Evolutionary conservation across 2,329 filamentous ascomycete genomes (phyloP).

Genomic region (Chrysoporthe austroafricana): DNA sequence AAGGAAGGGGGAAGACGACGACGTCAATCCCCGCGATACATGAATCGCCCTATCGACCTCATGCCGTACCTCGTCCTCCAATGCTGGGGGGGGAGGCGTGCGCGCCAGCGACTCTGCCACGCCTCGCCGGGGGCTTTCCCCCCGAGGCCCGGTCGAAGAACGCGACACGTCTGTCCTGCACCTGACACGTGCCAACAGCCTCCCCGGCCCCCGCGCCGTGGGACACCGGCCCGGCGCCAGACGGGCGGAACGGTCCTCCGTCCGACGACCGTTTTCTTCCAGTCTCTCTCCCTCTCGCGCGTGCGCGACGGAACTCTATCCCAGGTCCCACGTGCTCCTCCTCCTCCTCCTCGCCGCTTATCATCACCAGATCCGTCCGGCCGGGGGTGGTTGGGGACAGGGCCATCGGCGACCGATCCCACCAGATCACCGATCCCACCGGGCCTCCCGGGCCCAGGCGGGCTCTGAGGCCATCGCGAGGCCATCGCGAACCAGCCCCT

Average conservation of each 20-base stretch:
- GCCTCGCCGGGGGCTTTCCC: no score
- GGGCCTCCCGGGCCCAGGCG: no score
- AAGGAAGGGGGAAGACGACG: background rate
- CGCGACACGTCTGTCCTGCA: background rate
- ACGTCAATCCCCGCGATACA: background rate
- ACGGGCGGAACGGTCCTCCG: background rate
- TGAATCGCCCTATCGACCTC: background rate
- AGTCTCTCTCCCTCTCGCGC: no score
- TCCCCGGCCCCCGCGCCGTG: background rate
- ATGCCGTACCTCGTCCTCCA: background rate
- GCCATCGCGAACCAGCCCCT: no score
- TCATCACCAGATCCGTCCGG: background rate
- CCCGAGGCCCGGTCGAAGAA: background rate
- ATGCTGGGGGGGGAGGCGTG: no score
- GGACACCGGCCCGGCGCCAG: background rate
- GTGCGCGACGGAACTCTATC: background rate
- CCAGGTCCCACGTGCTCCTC: no score
- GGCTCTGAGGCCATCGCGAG: no score
- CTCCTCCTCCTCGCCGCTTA: background rate
- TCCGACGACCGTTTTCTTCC: background rate
- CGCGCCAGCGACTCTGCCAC: no score
- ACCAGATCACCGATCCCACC: no score
- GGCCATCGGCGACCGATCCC: no score
- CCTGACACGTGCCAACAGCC: background rate
- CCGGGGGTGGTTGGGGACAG: no score